A percentile compares a stretch with the other conserved stretches of the same genome.
These are phyloP conservation scores for Prunella vulgaris DNA, from an alignment of 257 asterid species.

Conservation along the genomic window DNA sequence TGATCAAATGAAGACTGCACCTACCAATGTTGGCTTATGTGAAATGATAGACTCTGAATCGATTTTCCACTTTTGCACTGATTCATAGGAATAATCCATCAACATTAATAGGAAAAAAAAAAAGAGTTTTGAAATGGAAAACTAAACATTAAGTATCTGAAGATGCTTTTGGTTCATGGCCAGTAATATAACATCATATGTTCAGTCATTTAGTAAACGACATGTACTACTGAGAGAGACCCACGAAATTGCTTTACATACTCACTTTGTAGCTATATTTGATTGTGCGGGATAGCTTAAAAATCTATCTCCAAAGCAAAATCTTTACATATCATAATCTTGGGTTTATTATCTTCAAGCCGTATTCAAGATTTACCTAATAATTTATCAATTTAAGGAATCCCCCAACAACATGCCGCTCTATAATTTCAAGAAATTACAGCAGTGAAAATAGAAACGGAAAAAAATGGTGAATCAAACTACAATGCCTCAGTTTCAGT, in stretches of 20 bases:
- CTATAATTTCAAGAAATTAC: background rate
- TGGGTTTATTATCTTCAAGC: background rate
- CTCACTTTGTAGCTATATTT: too few species aligned
- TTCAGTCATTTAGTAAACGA: background rate
- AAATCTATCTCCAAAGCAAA: background rate
- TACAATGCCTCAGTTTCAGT: background rate
- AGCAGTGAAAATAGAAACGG: background rate
- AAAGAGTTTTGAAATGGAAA: background rate
- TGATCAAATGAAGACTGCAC: background rate
- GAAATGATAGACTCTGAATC: conserved; percentile 45
- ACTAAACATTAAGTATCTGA: background rate
- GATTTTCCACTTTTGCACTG: conserved; percentile 54
- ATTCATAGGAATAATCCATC: conserved; percentile 22
- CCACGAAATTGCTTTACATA: too few species aligned
- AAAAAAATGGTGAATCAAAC: background rate
- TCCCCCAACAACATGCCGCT: background rate
- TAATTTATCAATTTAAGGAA: background rate
- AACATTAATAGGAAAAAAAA: background rate
- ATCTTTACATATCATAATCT: background rate
- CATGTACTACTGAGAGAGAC: too few species aligned
- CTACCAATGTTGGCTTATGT: conserved; percentile 47
- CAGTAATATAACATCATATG: background rate
- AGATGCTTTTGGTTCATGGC: background rate
- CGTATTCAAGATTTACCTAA: background rate
- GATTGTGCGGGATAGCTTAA: background rate